Percentiles rank a stretch among this genome's conserved stretches.
These are phyloP conservation scores for Torulaspora globosa DNA, from an alignment of 1,139 yeast species.

Conservation along the genomic window DNA sequence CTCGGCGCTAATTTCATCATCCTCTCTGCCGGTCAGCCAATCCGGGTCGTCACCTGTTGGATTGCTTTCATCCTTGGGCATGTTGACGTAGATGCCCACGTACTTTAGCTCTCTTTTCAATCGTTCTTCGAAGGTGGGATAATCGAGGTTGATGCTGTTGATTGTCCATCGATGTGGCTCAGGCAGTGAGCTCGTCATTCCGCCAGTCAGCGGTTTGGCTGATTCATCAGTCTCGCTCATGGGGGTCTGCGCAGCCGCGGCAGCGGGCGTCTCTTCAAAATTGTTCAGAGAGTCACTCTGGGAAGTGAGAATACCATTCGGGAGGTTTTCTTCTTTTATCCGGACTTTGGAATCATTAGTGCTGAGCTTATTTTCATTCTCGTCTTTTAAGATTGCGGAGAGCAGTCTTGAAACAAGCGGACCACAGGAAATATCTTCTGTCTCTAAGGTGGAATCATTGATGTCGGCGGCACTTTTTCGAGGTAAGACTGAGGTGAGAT, in stretches of 20 bases:
- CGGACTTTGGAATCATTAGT: slow-evolving; percentile 15
- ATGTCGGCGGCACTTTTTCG: slow-evolving; percentile 59
- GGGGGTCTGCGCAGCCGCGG: slow-evolving; percentile 21
- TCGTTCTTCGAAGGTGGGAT: slow-evolving; percentile 78
- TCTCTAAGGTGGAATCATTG: slow-evolving; percentile 61
- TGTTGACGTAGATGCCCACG: slow-evolving; percentile 83
- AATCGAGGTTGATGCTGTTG: slow-evolving; percentile 54
- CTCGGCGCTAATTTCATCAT: slow-evolving; percentile 90
- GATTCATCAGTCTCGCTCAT: slow-evolving; percentile 19
- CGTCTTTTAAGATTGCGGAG: slow-evolving; percentile 58
- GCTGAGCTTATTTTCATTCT: slow-evolving; percentile 17
- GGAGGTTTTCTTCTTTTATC: slow-evolving; percentile 27
- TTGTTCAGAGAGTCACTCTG: slow-evolving; percentile 6
- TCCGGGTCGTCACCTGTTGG: slow-evolving; percentile 38
- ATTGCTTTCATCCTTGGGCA: slow-evolving; percentile 38
- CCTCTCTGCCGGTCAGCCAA: slow-evolving; percentile 82
- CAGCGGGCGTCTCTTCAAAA: slow-evolving; percentile 8
- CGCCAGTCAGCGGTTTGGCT: slow-evolving; percentile 12
- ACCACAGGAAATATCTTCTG: slow-evolving; percentile 81
- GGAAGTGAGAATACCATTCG: slow-evolving; percentile 11
- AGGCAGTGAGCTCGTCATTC: slow-evolving; percentile 40
- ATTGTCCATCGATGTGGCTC: slow-evolving; percentile 49
- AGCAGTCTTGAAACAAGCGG: slow-evolving; percentile 83
- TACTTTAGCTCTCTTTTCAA: slow-evolving; percentile 81
- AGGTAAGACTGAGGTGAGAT: slow-evolving; percentile 47